Evolutionary conservation across 1,284 basidiomycete genomes (phyloP), one percentile per base, ranked within the genome.

Genomic region (Rhodotorula sp.): DNA sequence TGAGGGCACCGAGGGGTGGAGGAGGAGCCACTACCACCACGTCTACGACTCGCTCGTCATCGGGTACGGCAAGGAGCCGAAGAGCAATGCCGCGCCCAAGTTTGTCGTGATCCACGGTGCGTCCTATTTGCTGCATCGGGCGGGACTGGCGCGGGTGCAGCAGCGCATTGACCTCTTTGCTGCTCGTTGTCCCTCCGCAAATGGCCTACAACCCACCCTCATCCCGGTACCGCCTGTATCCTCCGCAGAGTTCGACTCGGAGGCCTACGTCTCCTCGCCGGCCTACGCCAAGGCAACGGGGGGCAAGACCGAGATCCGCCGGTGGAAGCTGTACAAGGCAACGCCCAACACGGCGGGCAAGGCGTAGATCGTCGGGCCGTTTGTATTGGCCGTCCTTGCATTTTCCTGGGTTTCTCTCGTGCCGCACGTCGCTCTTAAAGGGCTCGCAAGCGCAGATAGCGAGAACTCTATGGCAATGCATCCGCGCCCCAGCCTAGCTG

Each of bases 281-380:
- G 75, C 66, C 17, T 76, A 41, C 61, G 48, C 70, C 41, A 42
- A 70, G 23, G 68, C 71, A 7, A 65, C 56, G 14, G 54, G 66
- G 34, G 65, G 67, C 45, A 66, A 63, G 61, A 49, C 34, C 34
- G 73, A 76, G 57, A 73, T 74, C 17, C 59, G 75, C 13, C 52
- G 73, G 46, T 76, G 75, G 75, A 71, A 72, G 56, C 61, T 76
- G 34, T 74, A 74, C 71, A 71, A 68, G 56, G 75, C 75, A 3
- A 71, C 66, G 7, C 49, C 70, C 23, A 76, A 76, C 66, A 76
- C 75, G 45, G 73, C 67, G n/a, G 46, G 46, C 16, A 54, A 50
- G n/a, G 54, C 62, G 7, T 64, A 48, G 49, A 12, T 25, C 21
- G 34, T 41, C 23, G n/a, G 16, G 12, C 13, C 14, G 14, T 12